Evolutionary conservation across 345 rosid species (phyloP).

Genomic region (Excoecaria cochinchinensis): DNA sequence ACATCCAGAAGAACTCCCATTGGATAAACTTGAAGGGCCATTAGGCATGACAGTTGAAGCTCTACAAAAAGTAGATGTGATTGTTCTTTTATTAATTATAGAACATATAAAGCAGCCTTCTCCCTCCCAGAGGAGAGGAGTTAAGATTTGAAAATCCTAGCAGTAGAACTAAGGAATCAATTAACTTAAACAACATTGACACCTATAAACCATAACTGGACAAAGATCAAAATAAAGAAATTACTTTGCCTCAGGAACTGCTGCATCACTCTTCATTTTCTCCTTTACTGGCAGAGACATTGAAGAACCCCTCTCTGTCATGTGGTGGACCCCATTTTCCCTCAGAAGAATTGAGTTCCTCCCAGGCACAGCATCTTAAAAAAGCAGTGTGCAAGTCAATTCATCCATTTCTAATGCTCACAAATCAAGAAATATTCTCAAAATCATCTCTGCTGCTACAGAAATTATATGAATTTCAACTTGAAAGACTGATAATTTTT

Average conservation of each 20-base stretch:
- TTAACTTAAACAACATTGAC: background rate
- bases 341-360: constrained; percentile 47
- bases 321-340: constrained; percentile 52
- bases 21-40: constrained; percentile 40
- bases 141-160: background rate
- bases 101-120: background rate
- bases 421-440: background rate
- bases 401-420: background rate
- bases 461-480: background rate
- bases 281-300: constrained; percentile 25
- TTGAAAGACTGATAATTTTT: background rate
- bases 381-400: constrained; percentile 6
- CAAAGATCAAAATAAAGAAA: constrained; percentile 13
- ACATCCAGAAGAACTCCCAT: constrained; percentile 38
- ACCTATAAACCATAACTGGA: constrained; percentile 1
- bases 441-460: background rate
- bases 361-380: constrained; percentile 48
- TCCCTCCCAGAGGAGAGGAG: background rate
- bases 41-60: constrained; percentile 27
- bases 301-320: constrained; percentile 39
- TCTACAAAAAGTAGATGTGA: constrained; percentile 31
- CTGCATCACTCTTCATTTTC: constrained; percentile 39
- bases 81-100: background rate
- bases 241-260: constrained; percentile 48
- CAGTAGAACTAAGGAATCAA: background rate